Conservation (phyloP, 176 grass and related monocot species). For the Rhipidocladum racemiflorum region DNA sequence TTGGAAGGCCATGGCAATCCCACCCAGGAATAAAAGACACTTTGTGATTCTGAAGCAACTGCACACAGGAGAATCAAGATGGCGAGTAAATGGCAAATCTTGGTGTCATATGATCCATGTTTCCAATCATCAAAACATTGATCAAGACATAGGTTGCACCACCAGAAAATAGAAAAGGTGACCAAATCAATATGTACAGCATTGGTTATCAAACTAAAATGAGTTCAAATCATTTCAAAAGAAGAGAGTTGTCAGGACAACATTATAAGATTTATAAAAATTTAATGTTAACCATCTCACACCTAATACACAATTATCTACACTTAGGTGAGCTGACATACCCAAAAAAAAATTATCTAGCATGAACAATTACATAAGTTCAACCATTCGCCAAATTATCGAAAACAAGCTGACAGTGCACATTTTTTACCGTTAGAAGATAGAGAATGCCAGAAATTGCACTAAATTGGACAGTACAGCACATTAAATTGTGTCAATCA, state of each 20-base stretch:
- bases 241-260: not conserved
- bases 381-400: not conserved
- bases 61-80: conserved; percentile 20
- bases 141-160: not conserved
- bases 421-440: not conserved
- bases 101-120: not conserved
- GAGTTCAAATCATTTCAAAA: conserved; percentile 5
- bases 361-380: not conserved
- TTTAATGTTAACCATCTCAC: not conserved
- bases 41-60: conserved; percentile 95
- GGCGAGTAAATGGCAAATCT: not conserved
- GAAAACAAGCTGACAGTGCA: not conserved
- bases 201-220: not conserved
- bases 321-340: not conserved
- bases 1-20: conserved; percentile 98
- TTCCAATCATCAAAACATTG: not conserved
- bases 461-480: no score
- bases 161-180: conserved; percentile 1
- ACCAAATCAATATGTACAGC: not conserved
- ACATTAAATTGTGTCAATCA: not conserved
- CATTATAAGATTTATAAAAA: conserved; percentile 2
- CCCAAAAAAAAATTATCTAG: not conserved
- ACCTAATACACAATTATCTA: not conserved
- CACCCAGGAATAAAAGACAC: conserved; percentile 91
- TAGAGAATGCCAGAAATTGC: not conserved